Evolutionary conservation across 2,329 filamentous ascomycete species (phyloP).

Genomic region (Trichoderma sp.): DNA sequence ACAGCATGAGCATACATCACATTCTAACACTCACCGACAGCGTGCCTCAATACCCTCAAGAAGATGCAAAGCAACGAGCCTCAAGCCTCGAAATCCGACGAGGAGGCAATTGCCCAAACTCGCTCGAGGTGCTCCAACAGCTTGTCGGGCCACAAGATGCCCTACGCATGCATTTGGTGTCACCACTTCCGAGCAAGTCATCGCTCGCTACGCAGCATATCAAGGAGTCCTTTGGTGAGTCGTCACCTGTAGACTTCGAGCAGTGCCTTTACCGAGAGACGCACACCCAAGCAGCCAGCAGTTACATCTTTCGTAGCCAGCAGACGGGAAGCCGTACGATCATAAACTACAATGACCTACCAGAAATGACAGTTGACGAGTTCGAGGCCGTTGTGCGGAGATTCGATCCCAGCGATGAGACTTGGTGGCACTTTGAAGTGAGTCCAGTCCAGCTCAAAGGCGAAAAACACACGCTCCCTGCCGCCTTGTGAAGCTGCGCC

Average conservation of each 20-base stretch:
- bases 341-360: slow-evolving; percentile 65
- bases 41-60: slow-evolving; percentile 62
- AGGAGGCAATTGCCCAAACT: slow-evolving; percentile 72
- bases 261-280: slow-evolving; percentile 59
- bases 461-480: neutral
- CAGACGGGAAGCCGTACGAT: slow-evolving; percentile 62
- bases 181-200: slow-evolving; percentile 51
- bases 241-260: slow-evolving; percentile 45
- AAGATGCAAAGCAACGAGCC: slow-evolving; percentile 72
- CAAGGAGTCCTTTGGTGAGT: slow-evolving; percentile 49
- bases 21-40: slow-evolving; percentile 37
- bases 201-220: slow-evolving; percentile 54
- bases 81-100: slow-evolving; percentile 56
- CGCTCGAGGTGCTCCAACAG: slow-evolving; percentile 67
- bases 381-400: slow-evolving; percentile 47
- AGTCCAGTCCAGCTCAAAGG: slow-evolving; percentile 20
- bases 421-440: slow-evolving; percentile 74
- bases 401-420: slow-evolving; percentile 37
- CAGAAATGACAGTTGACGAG: slow-evolving; percentile 64
- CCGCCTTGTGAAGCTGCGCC: neutral
- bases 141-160: slow-evolving; percentile 40
- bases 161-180: slow-evolving; percentile 44
- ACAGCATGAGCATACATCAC: neutral
- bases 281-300: slow-evolving; percentile 57
- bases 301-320: slow-evolving; percentile 65